Base-by-base conservation (phyloP, 129 eudicot genomes). In the Helianthus annuus region DNA sequence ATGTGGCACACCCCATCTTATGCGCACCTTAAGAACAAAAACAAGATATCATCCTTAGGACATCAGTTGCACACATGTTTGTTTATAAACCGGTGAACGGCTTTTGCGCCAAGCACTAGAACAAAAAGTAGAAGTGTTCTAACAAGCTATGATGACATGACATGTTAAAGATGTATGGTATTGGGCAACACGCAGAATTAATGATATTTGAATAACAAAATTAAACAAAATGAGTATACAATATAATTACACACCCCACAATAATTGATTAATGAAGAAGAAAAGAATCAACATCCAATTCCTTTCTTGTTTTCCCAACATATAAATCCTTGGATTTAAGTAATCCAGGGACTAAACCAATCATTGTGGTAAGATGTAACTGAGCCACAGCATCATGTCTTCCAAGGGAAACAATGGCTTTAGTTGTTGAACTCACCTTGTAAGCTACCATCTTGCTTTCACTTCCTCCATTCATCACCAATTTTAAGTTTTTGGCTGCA, bases 301-400 rank as follows among this genome's bases (percentile, higher is more conserved):
- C 73, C 66, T 86, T 88, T 81, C 96, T 84, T 32, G 90, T 84
- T 76, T 81, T 91, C 48, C 97, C 97, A 5, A 91, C 89, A 66
- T 62, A 86, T 51, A 91, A 68, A 76, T 91, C 97, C 75, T 84
- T 91, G 22, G 97, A 88, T 70, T 91, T 91, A 72, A 91, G 82
- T 63, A 85, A 76, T 10, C 96, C 97, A 2, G 97, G 96, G 63
- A 86, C 44, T 10, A 84, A 75, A 60, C 97, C 96, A 11, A 79
- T 84, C 27, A 86, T 49, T 17, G 96, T 91, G 61, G 86, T 64
- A 15, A 76, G 60, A 19, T 84, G 83, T 39, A 78, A 86, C 46
- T 88, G 93, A 68, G 96, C 97, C 59, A 91, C 96, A 6, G 88
- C 93, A 65, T 86, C 88, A 8, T 79, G 79, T 72, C 96, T 86